These are phyloP conservation scores for Trichoderma erinaceum DNA, from an alignment of 495 filamentous ascomycete species.

Conservation along the genomic window DNA sequence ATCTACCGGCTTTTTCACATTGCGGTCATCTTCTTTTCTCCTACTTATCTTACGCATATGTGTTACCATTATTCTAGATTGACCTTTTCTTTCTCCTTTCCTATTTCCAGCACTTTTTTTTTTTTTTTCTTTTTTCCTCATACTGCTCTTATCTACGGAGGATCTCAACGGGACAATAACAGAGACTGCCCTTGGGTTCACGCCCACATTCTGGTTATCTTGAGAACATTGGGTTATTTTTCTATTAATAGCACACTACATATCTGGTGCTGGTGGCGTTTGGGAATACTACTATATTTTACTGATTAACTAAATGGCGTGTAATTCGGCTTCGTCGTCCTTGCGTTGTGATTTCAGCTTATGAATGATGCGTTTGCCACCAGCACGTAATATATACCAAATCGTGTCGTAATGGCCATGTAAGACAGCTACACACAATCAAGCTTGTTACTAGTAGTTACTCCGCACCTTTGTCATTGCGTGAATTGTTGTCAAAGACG, in stretches of 20 bases:
- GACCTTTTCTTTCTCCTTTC: not conserved
- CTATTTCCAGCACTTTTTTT: not conserved
- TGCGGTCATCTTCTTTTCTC: not conserved
- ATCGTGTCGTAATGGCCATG: not conserved
- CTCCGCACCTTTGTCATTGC: not conserved
- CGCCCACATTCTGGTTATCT: not conserved
- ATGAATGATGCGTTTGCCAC: not conserved
- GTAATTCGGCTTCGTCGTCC: not conserved
- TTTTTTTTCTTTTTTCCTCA: not conserved
- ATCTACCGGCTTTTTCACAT: not conserved
- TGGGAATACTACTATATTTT: not conserved
- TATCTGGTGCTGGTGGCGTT: constrained; percentile 1
- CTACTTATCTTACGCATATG: too few species aligned
- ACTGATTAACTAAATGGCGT: not conserved
- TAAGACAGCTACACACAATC: not conserved
- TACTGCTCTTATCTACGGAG: not conserved
- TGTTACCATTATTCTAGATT: too few species aligned
- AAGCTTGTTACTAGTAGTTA: not conserved
- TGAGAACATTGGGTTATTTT: not conserved
- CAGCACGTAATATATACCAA: not conserved
- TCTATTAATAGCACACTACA: not conserved
- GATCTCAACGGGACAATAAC: not conserved
- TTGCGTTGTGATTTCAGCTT: not conserved
- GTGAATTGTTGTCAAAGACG: not conserved
- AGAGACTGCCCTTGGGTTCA: not conserved